Conservation (phyloP, 225 moss, liverwort and hornwort species). For the Polytrichum formosum region DNA sequence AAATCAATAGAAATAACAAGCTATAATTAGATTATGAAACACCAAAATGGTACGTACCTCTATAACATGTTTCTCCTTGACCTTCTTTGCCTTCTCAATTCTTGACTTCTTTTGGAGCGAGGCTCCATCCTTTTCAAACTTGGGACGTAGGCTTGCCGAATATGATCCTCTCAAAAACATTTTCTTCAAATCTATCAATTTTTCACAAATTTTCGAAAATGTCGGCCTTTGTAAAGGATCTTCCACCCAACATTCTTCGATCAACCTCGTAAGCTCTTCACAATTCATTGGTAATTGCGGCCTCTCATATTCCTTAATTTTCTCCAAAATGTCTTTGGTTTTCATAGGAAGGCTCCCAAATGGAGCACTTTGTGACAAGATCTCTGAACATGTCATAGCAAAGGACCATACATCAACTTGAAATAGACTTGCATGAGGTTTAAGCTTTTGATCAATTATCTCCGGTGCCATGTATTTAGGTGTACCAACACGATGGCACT, state of each 20-base stretch:
- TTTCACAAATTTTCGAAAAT: conserved; percentile 9
- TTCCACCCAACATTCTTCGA: conserved; percentile 7
- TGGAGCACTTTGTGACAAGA: not conserved
- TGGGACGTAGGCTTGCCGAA: not conserved
- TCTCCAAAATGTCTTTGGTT: not conserved
- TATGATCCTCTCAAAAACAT: not conserved
- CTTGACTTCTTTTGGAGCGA: not conserved
- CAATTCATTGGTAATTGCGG: conserved; percentile 7
- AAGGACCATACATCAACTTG: conserved; percentile 21
- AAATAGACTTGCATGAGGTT: not conserved
- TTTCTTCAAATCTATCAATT: not conserved
- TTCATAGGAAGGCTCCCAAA: not conserved
- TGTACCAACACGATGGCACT: conserved; percentile 5
- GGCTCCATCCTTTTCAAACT: not conserved
- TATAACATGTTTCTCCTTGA: not conserved
- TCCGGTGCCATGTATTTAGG: conserved; percentile 19
- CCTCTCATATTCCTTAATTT: not conserved
- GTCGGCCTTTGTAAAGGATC: not conserved
- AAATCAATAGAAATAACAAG: not conserved
- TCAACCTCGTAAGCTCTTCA: conserved; percentile 1
- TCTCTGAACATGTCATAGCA: conserved; percentile 13
- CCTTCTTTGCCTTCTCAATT: not conserved
- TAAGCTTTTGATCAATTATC: conserved; percentile 3
- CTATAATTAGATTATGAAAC: not conserved
- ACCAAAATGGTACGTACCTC: not conserved